Evolutionary conservation across 2,329 filamentous ascomycete species (phyloP), one percentile per base, ranked within the genome.

Genomic region (Penicillium hesseltinei): DNA sequence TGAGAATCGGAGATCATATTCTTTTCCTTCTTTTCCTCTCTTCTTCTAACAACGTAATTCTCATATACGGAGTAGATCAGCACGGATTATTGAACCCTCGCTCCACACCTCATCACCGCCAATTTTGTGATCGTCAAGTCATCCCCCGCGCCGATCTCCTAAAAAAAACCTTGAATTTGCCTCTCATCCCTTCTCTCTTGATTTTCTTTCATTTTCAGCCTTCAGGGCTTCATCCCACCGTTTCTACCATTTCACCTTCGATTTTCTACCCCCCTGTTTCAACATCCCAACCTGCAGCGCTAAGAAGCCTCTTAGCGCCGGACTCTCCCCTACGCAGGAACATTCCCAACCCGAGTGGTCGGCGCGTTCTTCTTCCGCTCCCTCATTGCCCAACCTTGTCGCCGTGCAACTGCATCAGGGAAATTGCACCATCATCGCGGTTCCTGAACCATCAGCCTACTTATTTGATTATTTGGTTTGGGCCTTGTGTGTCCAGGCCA

Each of bases 91-190:
- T 45, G 31, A 33, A 23, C 6, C 23, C 17, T 10, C 51, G 23
- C 45, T 62, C 56, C 59, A 60, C 58, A 31, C 27, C n/a, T 23
- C 45, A 46, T 47, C 52, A 57, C 54, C 56, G 35, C 51, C 45
- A 31, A 49, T 60, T 53, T 55, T 46, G 48, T 57, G 60, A 66
- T 66, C 62, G 56, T 57, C 63, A 51, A 58, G 7, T 56, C 56
- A 58, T 61, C 61, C 64, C 64, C 63, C 63, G 62, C 45, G 64
- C 63, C 62, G 63, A 66, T 65, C 62, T 25, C 39, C 31, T 42
- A 54, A 62, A 64, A 27, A 27, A 65, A 62, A 60, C 47, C 40
- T 53, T 54, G 47, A 42, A 47, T 42, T 56, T 51, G 35, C 45
- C 44, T 55, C 45, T 33, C 23, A 38, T 19, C 10, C 15, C 46